Evolutionary conservation across 169 alveolate genomes (phyloP), one percentile per base, ranked within the genome.

Genomic region (Eimeria tenella): DNA sequence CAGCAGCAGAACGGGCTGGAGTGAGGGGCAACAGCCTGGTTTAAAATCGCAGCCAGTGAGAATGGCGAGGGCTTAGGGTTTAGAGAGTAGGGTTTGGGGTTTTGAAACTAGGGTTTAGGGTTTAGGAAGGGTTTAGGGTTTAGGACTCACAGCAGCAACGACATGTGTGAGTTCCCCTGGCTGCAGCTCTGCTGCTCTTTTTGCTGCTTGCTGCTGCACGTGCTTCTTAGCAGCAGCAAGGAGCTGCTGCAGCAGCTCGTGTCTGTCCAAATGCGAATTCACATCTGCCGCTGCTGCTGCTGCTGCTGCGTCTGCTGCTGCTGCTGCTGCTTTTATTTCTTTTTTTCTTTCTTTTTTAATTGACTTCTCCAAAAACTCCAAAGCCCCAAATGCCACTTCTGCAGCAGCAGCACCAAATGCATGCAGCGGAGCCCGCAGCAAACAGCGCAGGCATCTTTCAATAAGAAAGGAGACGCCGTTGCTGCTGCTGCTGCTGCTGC

Each of bases 341-440:
- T 1, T 17, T 17, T 58, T 58, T 10, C 2, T 58, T 17, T 13
- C 11, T 58, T 17, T 58, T 17, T 10, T 58, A 13, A 58, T 13
- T 13, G 19, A 10, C 68, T 58, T 17, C 68, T 58, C 19, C 31
- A 11, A 68, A 23, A 13, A 15, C n/a, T 23, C n/a, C 9, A 68
- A 68, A 68, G 77, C 31, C n/a, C 77, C n/a, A 68, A 68, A 17
- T 15, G n/a, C 77, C n/a, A 68, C 49, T n/a, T 68, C 77, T 7
- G n/a, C n/a, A 0, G 11, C 42, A 68, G n/a, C n/a, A 8, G 77
- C 77, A 4, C 49, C n/a, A 13, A n/a, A 68, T 1, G 31, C 11
- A 68, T 11, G 77, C 77, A 68, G 77, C n/a, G 77, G 77, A 1
- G 77, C 77, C 42, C 77, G 77, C 11, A 68, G 77, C 11, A 68